Conservation (phyloP, 169 alveolate species). For the Theileria sp. region DNA sequence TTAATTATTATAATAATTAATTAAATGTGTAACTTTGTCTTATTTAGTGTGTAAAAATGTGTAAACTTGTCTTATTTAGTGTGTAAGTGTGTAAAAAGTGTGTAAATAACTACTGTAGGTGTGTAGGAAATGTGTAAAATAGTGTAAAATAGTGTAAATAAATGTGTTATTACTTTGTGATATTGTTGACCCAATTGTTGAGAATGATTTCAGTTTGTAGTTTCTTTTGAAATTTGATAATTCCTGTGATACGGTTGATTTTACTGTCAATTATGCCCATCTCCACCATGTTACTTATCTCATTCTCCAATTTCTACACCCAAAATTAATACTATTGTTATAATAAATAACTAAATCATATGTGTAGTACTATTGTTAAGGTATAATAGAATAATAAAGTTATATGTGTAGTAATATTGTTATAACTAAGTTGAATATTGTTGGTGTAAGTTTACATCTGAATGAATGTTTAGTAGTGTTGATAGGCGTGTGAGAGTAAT, state of each 20-base stretch:
- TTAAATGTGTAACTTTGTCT: no score
- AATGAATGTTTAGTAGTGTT: conserved; percentile 39
- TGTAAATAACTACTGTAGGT: no score
- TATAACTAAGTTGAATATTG: no score
- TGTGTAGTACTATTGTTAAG: neutral
- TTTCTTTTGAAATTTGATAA: conserved; percentile 66
- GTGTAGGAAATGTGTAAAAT: no score
- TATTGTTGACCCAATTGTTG: conserved; percentile 66
- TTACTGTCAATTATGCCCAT: conserved; percentile 62
- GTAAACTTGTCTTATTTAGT: no score
- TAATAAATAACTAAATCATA: no score
- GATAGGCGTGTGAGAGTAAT: conserved; percentile 59
- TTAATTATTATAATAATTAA: no score
- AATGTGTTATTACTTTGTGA: conserved; percentile 40
- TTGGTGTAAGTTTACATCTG: conserved; percentile 65
- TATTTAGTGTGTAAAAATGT: no score
- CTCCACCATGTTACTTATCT: conserved; percentile 70
- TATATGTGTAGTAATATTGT: no score
- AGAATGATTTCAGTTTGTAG: conserved; percentile 65
- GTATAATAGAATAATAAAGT: no score
- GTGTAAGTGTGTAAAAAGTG: no score
- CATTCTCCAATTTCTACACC: conserved; percentile 57
- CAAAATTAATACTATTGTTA: neutral
- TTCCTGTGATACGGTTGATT: conserved; percentile 71
- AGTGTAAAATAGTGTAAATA: no score